Conservation (phyloP, 139 green algal genomes). For the Picochlorum sp. region DNA sequence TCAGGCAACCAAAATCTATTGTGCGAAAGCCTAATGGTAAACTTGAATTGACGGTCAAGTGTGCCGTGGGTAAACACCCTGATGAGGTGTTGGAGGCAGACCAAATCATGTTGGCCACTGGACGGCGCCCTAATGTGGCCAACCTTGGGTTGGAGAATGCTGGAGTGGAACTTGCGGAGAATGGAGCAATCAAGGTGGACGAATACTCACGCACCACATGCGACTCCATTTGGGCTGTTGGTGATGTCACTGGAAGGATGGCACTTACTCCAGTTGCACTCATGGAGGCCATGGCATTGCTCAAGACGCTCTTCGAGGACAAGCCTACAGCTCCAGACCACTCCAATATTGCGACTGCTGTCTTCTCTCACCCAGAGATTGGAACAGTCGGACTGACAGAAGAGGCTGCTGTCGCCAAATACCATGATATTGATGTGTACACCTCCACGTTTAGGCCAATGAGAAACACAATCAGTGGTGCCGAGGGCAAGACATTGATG, state of each 20-base stretch:
- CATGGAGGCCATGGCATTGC: constrained; percentile 96
- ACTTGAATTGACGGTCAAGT: background rate
- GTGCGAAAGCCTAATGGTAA: background rate
- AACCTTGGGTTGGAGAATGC: constrained; percentile 44
- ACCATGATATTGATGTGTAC: constrained; percentile 74
- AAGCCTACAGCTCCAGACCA: constrained; percentile 77
- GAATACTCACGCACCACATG: constrained; percentile 74
- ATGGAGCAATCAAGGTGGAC: constrained; percentile 73
- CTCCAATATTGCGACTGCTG: constrained; percentile 55
- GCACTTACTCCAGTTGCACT: constrained; percentile 92
- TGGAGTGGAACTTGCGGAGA: constrained; percentile 51
- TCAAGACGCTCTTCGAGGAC: constrained; percentile 72
- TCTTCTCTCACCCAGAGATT: constrained; percentile 89
- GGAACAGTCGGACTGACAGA: constrained; percentile 85
- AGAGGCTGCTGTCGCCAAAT: constrained; percentile 66
- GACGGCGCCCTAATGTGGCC: constrained; percentile 21
- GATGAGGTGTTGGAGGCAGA: constrained; percentile 14
- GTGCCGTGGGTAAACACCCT: background rate
- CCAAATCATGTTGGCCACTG: constrained; percentile 30
- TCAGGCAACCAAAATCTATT: constrained; percentile 7
- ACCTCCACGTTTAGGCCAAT: constrained; percentile 85
- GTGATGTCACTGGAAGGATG: constrained; percentile 91
- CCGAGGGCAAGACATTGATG: constrained; percentile 70
- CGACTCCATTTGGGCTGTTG: constrained; percentile 83
- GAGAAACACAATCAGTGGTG: constrained; percentile 86